Base-by-base conservation (phyloP, 2,329 filamentous ascomycete genomes). In the Alternaria burnsii region DNA sequence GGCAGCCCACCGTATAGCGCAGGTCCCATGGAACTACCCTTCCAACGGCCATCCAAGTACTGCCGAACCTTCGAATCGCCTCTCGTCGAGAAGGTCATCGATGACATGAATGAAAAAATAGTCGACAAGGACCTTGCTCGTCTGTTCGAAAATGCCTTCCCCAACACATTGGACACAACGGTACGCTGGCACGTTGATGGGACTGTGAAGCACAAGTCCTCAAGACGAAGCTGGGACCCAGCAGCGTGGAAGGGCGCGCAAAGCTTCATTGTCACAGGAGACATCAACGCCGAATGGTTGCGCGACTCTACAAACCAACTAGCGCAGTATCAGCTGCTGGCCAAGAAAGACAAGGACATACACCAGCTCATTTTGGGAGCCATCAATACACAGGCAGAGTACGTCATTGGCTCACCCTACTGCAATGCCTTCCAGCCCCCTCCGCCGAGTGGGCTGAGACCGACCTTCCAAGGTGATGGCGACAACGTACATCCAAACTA, bases 381-480 rank as follows among this genome's bases (percentile, higher is more conserved):
- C 42, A 97, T 98, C 81, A 97, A 97, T 77, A 98, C 95, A 0
- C 95, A 99, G 80, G 87, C 92, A 16, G 94, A 98, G 78, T 98
- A 93, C 73, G 92, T 99, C 42, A 97, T 98, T 63, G 88, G 92
- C 72, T 93, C 91, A 1, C 95, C 95, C 0, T 99, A 98, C 81
- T 99, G 95, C 85, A 98, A 99, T 78, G 95, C 95, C 18, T 99
- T 98, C 79, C 95, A 99, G 77, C 94, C 95, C 5, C 95, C 95
- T 0, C 90, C 92, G 3, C 92, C 93, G 7, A 94, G 92, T 65
- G 87, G 90, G 16, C 84, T 98, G 1, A 80, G 84, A 4, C 83
- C 90, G 6, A 89, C 89, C 16, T 85, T 87, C 70, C 97, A 94
- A 72, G 92, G 92, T 3, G 92, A 97, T 76, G 86, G 90, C 20